These are phyloP conservation scores for Dendryphion nanum DNA, from an alignment of 2,329 filamentous ascomycete genomes.

Conservation along the genomic window DNA sequence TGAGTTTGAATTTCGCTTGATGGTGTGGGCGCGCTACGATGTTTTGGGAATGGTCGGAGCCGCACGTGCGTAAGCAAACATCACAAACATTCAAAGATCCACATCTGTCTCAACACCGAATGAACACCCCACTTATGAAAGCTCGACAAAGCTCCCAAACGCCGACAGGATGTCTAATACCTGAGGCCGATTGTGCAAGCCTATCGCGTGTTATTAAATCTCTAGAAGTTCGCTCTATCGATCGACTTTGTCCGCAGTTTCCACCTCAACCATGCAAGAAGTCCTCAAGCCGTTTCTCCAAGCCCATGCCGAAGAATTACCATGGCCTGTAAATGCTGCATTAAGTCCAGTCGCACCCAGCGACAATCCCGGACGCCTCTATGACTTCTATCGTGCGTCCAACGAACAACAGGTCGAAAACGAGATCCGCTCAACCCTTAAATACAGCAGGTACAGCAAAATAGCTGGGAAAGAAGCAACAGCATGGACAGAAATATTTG, in stretches of 20 bases:
- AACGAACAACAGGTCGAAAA: conserved; percentile 64
- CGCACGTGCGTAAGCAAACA: no score
- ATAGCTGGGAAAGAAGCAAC: conserved; percentile 66
- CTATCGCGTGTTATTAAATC: no score
- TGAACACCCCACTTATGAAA: no score
- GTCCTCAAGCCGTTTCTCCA: conserved; percentile 72
- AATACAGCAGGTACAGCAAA: conserved; percentile 59
- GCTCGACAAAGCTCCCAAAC: no score
- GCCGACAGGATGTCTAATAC: no score
- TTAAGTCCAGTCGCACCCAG: conserved; percentile 68
- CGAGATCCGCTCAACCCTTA: conserved; percentile 69
- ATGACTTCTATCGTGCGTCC: conserved; percentile 68
- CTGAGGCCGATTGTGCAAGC: no score
- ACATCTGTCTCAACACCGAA: no score
- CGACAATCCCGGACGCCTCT: conserved; percentile 63
- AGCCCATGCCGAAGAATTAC: conserved; percentile 64
- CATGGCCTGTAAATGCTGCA: conserved; percentile 71
- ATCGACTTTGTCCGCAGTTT: no score
- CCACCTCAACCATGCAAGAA: conserved; percentile 65
- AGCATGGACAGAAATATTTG: conserved; percentile 86
- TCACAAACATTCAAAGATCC: no score
- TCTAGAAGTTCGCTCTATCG: no score
- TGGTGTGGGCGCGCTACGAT: conserved; percentile 16
- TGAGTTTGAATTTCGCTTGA: conserved; percentile 12
- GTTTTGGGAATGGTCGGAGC: no score